These are phyloP conservation scores for Haplosporangium sp. DNA, from an alignment of 371 early-diverging fungal species.

Conservation along the genomic window DNA sequence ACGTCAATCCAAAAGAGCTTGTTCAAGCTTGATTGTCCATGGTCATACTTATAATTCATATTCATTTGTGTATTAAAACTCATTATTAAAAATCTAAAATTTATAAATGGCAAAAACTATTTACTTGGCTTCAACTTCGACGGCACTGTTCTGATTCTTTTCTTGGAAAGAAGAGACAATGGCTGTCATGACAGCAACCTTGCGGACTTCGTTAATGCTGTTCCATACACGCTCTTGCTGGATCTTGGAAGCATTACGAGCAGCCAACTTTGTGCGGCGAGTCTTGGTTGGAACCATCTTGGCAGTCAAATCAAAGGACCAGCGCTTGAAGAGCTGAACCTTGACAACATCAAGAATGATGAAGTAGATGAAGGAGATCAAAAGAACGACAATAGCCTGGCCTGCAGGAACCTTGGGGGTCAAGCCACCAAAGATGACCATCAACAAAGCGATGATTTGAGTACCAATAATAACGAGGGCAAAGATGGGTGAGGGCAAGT, in stretches of 20 bases:
- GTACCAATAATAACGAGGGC: constrained; percentile 87
- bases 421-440: constrained; percentile 83
- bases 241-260: constrained; percentile 57
- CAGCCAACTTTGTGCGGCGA: constrained; percentile 67
- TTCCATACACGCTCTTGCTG: constrained; percentile 51
- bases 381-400: constrained; percentile 57
- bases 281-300: constrained; percentile 73
- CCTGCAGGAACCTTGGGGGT: constrained; percentile 67
- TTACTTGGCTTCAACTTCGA: constrained; percentile 21
- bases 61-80: neutral
- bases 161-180: constrained; percentile 37
- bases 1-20: constrained; percentile 28
- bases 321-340: constrained; percentile 73
- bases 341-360: constrained; percentile 83
- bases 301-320: constrained; percentile 81
- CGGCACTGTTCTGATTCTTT: neutral
- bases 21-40: constrained; percentile 11
- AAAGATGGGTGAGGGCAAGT: constrained; percentile 83
- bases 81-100: neutral
- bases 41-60: neutral
- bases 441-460: constrained; percentile 89
- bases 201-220: constrained; percentile 37
- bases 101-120: neutral
- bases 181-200: constrained; percentile 42
- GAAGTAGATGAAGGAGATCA: constrained; percentile 69